Percentiles rank a stretch among this genome's conserved stretches.
phyloP scores from a whole-genome alignment of 768 basidiomycete genomes.

The Clitopilus passeckerianus region DNA sequence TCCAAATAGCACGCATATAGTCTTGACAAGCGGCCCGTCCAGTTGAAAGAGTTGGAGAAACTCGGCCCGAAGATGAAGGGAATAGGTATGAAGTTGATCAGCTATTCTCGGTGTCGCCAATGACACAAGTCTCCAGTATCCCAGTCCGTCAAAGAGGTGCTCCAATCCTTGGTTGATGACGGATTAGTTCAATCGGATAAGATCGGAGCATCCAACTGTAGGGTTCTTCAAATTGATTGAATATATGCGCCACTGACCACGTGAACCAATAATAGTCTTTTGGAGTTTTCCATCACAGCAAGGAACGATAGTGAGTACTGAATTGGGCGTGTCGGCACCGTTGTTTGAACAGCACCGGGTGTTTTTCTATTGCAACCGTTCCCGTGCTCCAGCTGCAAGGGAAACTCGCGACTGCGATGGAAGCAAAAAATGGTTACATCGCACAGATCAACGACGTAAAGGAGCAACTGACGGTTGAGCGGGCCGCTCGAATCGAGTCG shows the following conservation, averaged over 20 bases:
- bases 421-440: slow-evolving; percentile 34
- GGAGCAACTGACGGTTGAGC: slow-evolving; percentile 44
- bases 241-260: slow-evolving; percentile 15
- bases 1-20: not conserved
- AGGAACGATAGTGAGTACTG: slow-evolving; percentile 56
- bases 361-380: not conserved
- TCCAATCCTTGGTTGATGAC: slow-evolving; percentile 85
- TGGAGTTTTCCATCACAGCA: slow-evolving; percentile 94
- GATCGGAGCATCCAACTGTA: slow-evolving; percentile 93
- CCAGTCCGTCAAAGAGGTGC: slow-evolving; percentile 88
- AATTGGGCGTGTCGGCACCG: not conserved
- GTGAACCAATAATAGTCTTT: slow-evolving; percentile 54
- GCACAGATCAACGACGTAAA: slow-evolving; percentile 47
- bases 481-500: slow-evolving; percentile 48
- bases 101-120: not conserved
- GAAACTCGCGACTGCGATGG: slow-evolving; percentile 39
- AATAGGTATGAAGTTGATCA: slow-evolving; percentile 51
- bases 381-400: not conserved
- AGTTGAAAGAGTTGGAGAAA: slow-evolving; percentile 94
- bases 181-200: slow-evolving; percentile 85
- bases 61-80: slow-evolving; percentile 85
- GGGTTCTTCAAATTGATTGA: slow-evolving; percentile 15
- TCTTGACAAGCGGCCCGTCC: not conserved
- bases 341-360: slow-evolving; percentile 3
- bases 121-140: slow-evolving; percentile 46